These are phyloP conservation scores for Hyaloperonospora arabidopsidis DNA, from an alignment of 352 stramenopile genomes.

Conservation along the genomic window DNA sequence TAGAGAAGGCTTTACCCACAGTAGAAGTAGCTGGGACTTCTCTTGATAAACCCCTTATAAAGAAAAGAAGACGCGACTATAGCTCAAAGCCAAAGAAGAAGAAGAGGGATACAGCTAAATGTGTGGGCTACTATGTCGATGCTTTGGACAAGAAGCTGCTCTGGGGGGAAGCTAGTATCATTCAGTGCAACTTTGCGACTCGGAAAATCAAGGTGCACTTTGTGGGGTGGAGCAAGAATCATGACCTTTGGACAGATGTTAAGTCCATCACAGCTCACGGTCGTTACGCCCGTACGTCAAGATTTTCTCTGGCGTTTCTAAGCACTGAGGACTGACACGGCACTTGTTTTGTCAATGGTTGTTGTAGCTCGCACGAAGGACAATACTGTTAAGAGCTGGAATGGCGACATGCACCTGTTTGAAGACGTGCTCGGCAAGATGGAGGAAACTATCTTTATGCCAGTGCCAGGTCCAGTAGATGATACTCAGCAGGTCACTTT, in stretches of 20 bases:
- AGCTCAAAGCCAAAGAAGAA: slow-evolving; percentile 23
- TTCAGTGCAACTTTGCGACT: slow-evolving; percentile 46
- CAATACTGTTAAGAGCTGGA: slow-evolving; percentile 34
- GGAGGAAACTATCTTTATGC: slow-evolving; percentile 14
- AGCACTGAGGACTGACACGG: too few relatives aligned
- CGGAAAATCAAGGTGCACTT: slow-evolving; percentile 71
- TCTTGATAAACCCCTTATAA: slow-evolving; percentile 6
- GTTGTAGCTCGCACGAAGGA: slow-evolving; percentile 22
- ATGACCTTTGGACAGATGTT: slow-evolving; percentile 68
- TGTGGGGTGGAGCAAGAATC: slow-evolving; percentile 51
- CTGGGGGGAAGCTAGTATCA: slow-evolving; percentile 64
- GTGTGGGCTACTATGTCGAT: slow-evolving; percentile 59
- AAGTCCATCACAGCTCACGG: slow-evolving; percentile 58
- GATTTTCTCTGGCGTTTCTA: not conserved
- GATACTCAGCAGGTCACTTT: not conserved
- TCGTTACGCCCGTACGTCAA: slow-evolving; percentile 40
- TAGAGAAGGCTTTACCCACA: slow-evolving; percentile 4
- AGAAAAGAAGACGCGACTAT: slow-evolving; percentile 21
- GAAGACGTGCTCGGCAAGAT: slow-evolving; percentile 36
- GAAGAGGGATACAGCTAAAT: slow-evolving; percentile 28
- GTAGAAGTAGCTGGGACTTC: not conserved
- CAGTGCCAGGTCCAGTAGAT: slow-evolving; percentile 13
- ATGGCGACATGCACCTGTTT: slow-evolving; percentile 50
- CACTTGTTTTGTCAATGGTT: not conserved
- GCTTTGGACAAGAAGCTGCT: slow-evolving; percentile 67